Conservation (phyloP, 73 alveolate species). For the Paramecium tetraurelia region DNA sequence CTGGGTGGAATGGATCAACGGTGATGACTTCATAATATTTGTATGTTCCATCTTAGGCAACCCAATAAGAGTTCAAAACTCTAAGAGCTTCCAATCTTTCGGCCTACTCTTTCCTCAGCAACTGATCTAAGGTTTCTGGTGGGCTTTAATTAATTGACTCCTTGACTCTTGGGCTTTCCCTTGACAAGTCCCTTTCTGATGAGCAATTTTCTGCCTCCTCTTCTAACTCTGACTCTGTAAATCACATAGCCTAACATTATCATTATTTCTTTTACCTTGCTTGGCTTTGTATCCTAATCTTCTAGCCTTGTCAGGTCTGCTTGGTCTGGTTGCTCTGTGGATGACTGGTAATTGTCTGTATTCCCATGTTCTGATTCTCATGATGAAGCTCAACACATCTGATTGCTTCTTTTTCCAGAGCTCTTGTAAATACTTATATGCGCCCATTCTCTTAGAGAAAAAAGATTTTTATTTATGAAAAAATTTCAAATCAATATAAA, state of each 20-base stretch:
- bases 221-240: conserved; percentile 98
- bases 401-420: conserved; percentile 99
- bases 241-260: conserved; percentile 93
- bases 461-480: conserved; percentile 42
- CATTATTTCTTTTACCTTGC: conserved; percentile 16
- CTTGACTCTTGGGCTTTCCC: conserved; percentile 99
- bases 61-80: conserved; percentile 99
- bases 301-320: conserved; percentile 99
- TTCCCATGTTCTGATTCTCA: conserved; percentile 98
- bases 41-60: conserved; percentile 98
- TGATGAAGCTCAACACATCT: conserved; percentile 97
- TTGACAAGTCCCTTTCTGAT: conserved; percentile 94
- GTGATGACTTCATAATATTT: conserved; percentile 98
- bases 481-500: conserved; percentile 35
- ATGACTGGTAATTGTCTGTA: conserved; percentile 98
- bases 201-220: conserved; percentile 98
- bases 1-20: conserved; percentile 98
- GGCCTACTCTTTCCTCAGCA: conserved; percentile 99
- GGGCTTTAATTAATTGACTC: conserved; percentile 95
- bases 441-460: conserved; percentile 82
- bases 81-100: conserved; percentile 88
- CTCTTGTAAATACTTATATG: conserved; percentile 98
- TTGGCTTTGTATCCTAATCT: conserved; percentile 98
- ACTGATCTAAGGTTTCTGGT: conserved; percentile 94
- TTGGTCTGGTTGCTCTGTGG: conserved; percentile 95